Conservation (phyloP, 2,329 filamentous ascomycete genomes). For the Hymenoscyphus repandus region DNA sequence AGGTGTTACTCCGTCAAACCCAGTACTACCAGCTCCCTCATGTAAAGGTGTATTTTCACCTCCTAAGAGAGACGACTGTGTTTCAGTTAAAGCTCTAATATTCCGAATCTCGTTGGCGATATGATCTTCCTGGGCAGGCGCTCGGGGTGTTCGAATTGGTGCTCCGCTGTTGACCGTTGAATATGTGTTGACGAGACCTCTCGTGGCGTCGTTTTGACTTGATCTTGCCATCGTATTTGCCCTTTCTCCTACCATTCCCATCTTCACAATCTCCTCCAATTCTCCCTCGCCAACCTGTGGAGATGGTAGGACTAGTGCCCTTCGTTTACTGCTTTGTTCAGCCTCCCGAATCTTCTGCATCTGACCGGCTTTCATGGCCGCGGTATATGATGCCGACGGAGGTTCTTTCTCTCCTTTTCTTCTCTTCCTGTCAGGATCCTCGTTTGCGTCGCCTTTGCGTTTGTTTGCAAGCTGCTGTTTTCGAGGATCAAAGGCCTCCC, state of each 20-base stretch:
- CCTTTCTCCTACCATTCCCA: constrained; percentile 89
- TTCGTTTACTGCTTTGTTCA: constrained; percentile 91
- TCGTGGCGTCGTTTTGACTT: constrained; percentile 79
- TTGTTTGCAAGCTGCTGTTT: constrained; percentile 90
- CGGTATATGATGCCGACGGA: constrained; percentile 72
- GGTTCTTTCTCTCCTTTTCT: constrained; percentile 83
- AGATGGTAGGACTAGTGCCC: constrained; percentile 73
- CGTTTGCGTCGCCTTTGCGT: constrained; percentile 86
- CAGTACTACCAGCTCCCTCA: constrained; percentile 76
- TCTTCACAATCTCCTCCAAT: constrained; percentile 96
- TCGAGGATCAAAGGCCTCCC: constrained; percentile 81
- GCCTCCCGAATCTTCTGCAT: constrained; percentile 93
- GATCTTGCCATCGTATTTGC: constrained; percentile 70
- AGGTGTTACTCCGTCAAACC: constrained; percentile 80
- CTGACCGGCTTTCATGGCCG: constrained; percentile 87
- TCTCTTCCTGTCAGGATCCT: constrained; percentile 73
- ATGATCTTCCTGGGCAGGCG: constrained; percentile 86
- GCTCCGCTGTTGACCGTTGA: constrained; percentile 72
- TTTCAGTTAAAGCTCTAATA: constrained; percentile 85
- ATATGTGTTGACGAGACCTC: constrained; percentile 84
- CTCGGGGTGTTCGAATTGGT: constrained; percentile 87
- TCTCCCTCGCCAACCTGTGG: constrained; percentile 92
- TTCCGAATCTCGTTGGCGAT: constrained; percentile 97
- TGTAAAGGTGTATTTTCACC: constrained; percentile 89
- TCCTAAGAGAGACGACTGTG: constrained; percentile 86